A percentile compares a stretch with the other conserved stretches of the same genome.
phyloP scores from a whole-genome alignment of 148 eudicot genomes.

The Rhododendron henanense region DNA sequence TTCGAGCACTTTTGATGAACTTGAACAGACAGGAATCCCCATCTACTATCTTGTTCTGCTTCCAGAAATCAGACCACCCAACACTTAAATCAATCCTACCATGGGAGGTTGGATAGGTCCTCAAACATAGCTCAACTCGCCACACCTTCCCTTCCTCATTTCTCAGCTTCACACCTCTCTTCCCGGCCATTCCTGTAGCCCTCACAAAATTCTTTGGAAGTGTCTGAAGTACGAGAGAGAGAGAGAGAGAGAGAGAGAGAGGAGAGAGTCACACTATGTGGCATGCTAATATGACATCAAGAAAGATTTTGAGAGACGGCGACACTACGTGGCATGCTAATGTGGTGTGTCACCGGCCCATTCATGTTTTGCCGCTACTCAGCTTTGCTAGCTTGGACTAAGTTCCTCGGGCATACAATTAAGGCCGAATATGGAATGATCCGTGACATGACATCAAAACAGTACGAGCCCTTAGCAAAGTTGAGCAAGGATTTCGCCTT shows the following conservation, averaged over 20 bases:
- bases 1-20: neutral
- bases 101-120: neutral
- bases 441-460: no score
- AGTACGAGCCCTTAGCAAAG: no score
- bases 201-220: neutral
- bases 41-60: neutral
- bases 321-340: neutral
- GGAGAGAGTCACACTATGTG: neutral
- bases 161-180: neutral
- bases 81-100: neutral
- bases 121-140: neutral
- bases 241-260: neutral
- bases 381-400: no score
- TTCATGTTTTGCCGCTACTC: no score
- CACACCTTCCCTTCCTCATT: constrained; percentile 8
- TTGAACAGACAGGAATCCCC: constrained; percentile 4
- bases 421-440: no score
- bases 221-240: neutral
- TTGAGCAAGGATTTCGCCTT: no score
- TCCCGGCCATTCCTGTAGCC: neutral
- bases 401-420: no score
- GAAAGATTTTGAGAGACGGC: neutral
- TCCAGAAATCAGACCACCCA: neutral
- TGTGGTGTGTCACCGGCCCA: no score
- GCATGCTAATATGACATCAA: neutral